phyloP scores from a whole-genome alignment of 306 rosid species.

The Hippophae gyantsensis region DNA sequence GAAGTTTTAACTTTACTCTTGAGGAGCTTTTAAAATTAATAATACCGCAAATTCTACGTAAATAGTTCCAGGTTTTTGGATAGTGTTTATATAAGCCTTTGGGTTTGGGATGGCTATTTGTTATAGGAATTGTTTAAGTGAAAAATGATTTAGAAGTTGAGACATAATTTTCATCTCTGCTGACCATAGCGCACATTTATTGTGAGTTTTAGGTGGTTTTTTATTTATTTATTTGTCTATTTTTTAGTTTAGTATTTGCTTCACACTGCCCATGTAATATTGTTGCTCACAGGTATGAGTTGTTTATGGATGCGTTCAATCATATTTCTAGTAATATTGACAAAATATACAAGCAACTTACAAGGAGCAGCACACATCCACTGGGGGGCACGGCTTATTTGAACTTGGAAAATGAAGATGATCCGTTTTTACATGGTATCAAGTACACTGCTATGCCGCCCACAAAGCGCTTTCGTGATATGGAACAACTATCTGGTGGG shows the following conservation, averaged over 20 bases:
- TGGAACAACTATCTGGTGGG: slow-evolving; percentile 98
- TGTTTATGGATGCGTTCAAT: slow-evolving; percentile 90
- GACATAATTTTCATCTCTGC: too few species aligned
- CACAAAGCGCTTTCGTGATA: slow-evolving; percentile 95
- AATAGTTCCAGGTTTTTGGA: too few species aligned
- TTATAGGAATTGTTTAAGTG: too few species aligned
- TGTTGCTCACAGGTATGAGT: slow-evolving; percentile 47
- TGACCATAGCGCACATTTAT: too few species aligned
- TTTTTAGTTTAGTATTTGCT: not conserved
- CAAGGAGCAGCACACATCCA: slow-evolving; percentile 85
- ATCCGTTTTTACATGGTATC: slow-evolving; percentile 90
- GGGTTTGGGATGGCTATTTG: too few species aligned
- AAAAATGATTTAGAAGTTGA: too few species aligned
- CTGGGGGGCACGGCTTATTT: slow-evolving; percentile 88
- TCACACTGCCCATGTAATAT: slow-evolving; percentile 17
- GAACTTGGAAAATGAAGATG: slow-evolving; percentile 94
- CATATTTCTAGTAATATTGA: slow-evolving; percentile 77
- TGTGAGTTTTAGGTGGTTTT: too few species aligned
- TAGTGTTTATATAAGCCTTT: too few species aligned
- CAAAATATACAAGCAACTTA: slow-evolving; percentile 87
- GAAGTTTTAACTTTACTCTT: too few species aligned
- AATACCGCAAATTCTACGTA: too few species aligned
- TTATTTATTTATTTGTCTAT: too few species aligned
- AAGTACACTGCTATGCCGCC: slow-evolving; percentile 99
- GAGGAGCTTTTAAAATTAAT: too few species aligned